Evolutionary conservation across 805 yeast species (phyloP).

Genomic region (Candida cerambycidarum): DNA sequence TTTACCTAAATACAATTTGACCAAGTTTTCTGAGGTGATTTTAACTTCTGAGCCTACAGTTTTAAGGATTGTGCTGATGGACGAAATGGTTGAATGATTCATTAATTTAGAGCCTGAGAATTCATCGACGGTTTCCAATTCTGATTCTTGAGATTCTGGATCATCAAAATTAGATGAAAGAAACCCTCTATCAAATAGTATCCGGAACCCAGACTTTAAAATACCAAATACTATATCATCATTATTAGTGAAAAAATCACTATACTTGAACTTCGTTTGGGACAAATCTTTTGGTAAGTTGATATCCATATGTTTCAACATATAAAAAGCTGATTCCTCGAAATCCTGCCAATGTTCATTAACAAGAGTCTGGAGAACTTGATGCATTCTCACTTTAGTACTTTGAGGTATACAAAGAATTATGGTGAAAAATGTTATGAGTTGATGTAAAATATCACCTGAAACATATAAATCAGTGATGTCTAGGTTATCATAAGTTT

Average conservation of each 20-base stretch:
- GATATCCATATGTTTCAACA: constrained; percentile 52
- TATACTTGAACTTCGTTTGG: constrained; percentile 14
- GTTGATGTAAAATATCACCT: constrained; percentile 39
- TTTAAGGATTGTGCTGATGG: constrained; percentile 33
- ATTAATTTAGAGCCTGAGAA: constrained; percentile 35
- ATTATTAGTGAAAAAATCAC: constrained; percentile 16
- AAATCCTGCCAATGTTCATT: constrained; percentile 40
- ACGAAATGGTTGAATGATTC: constrained; percentile 39
- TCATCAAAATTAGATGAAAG: constrained; percentile 15
- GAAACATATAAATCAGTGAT: constrained; percentile 34
- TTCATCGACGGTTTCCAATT: neutral
- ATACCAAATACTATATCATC: constrained; percentile 3
- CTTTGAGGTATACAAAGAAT: constrained; percentile 34
- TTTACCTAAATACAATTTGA: constrained; percentile 69
- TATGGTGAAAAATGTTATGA: constrained; percentile 51
- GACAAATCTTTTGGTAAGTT: constrained; percentile 22
- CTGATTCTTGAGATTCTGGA: neutral
- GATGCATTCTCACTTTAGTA: constrained; percentile 31
- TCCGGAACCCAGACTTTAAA: constrained; percentile 18
- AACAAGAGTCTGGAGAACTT: constrained; percentile 21
- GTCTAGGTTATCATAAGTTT: constrained; percentile 46
- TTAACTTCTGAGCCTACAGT: constrained; percentile 27
- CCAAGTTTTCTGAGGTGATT: constrained; percentile 46
- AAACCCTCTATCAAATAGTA: constrained; percentile 34
- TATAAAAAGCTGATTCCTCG: constrained; percentile 41